A percentile compares a stretch with the other conserved stretches of the same genome.
Evolutionary conservation across 805 yeast genomes (phyloP).

Genomic region (Clavispora fructus): DNA sequence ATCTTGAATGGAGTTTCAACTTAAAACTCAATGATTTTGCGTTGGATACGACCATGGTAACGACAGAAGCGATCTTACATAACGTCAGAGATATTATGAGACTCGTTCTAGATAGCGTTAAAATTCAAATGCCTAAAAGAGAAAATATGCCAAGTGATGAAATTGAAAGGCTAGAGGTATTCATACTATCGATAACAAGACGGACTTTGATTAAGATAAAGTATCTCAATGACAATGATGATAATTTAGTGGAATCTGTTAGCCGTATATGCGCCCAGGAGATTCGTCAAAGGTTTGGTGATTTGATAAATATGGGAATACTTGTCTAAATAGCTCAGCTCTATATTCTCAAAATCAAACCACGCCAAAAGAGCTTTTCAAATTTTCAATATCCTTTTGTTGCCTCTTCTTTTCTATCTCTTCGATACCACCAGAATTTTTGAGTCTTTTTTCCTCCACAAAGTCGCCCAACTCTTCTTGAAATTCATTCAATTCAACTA

Average conservation of each 20-base stretch:
- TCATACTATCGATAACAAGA: constrained; percentile 10
- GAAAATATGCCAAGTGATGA: neutral
- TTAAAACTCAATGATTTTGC: constrained; percentile 16
- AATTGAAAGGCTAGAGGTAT: constrained; percentile 3
- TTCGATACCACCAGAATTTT: constrained; percentile 83
- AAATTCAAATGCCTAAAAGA: neutral
- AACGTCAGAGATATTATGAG: constrained; percentile 9
- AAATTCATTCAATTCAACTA: constrained; percentile 56
- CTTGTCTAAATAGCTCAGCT: neutral
- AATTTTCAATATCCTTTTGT: constrained; percentile 64
- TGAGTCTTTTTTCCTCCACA: constrained; percentile 71
- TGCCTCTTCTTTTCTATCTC: constrained; percentile 71
- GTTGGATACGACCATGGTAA: constrained; percentile 13
- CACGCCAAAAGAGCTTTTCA: constrained; percentile 45
- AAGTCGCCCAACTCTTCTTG: constrained; percentile 82
- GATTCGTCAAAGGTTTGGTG: neutral
- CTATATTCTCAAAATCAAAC: constrained; percentile 11
- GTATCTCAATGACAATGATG: constrained; percentile 7
- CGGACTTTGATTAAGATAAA: constrained; percentile 10
- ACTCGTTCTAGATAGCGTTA: neutral
- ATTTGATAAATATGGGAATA: neutral
- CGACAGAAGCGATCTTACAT: constrained; percentile 8
- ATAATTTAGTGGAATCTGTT: neutral
- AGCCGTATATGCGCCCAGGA: neutral
- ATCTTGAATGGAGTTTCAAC: constrained; percentile 20